phyloP scores from a whole-genome alignment of 495 filamentous ascomycete species.

The Cercophora newfieldiana region DNA sequence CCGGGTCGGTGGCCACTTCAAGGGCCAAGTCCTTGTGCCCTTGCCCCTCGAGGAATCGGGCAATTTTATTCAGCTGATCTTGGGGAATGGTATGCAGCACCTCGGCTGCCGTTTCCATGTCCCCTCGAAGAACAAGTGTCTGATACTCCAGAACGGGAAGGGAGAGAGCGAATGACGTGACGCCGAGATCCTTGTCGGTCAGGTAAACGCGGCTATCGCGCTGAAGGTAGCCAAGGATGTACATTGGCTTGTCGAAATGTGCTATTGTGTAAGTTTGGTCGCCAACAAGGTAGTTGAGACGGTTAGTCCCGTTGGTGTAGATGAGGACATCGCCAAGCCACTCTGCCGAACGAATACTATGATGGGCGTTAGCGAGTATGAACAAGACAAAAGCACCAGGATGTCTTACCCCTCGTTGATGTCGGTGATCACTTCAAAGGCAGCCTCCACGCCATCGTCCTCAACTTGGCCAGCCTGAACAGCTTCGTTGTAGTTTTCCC shows the following conservation, averaged over 20 bases:
- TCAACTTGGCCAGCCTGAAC: slow-evolving; percentile 78
- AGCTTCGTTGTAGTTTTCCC: slow-evolving; percentile 82
- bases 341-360: slow-evolving; percentile 84
- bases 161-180: slow-evolving; percentile 87
- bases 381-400: not conserved
- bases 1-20: slow-evolving; percentile 91
- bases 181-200: slow-evolving; percentile 89
- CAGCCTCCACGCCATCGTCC: slow-evolving; percentile 96
- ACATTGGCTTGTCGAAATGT: slow-evolving; percentile 94
- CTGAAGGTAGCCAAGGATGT: slow-evolving; percentile 91
- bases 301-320: slow-evolving; percentile 95
- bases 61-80: slow-evolving; percentile 95
- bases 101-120: slow-evolving; percentile 88
- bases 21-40: slow-evolving; percentile 94
- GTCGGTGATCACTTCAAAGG: slow-evolving; percentile 92
- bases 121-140: slow-evolving; percentile 90
- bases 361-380: slow-evolving; percentile 21
- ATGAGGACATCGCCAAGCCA: slow-evolving; percentile 99
- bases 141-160: slow-evolving; percentile 97
- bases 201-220: slow-evolving; percentile 92
- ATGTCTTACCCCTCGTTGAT: slow-evolving; percentile 75
- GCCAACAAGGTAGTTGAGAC: slow-evolving; percentile 95
- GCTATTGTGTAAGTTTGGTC: slow-evolving; percentile 99
- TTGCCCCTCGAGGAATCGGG: slow-evolving; percentile 95
- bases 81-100: slow-evolving; percentile 77